A percentile compares a stretch with the other conserved stretches of the same genome.
These are phyloP conservation scores for Suillus placidus DNA, from an alignment of 768 basidiomycete genomes.

Conservation along the genomic window DNA sequence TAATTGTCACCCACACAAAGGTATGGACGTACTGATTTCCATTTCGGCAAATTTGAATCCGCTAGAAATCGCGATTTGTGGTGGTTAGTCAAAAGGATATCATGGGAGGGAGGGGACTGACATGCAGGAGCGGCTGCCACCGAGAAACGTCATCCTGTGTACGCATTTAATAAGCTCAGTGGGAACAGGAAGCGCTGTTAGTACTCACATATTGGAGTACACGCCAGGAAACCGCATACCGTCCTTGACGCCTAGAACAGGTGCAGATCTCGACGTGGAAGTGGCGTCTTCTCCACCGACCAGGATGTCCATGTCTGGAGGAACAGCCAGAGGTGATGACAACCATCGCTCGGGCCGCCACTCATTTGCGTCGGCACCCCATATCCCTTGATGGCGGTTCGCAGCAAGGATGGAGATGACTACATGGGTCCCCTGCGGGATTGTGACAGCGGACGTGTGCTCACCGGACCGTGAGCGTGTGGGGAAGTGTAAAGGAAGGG, in stretches of 20 bases:
- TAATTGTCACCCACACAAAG: background rate
- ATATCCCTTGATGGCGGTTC: constrained; percentile 44
- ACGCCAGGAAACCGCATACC: constrained; percentile 43
- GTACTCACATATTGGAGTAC: constrained; percentile 44
- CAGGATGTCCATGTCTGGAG: constrained; percentile 14
- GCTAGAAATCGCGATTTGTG: constrained; percentile 24
- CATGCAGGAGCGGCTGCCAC: constrained; percentile 39
- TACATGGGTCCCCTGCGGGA: constrained; percentile 37
- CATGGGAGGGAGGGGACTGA: constrained; percentile 23
- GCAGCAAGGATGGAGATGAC: constrained; percentile 39
- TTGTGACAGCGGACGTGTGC: constrained; percentile 21
- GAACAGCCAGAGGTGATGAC: constrained; percentile 34
- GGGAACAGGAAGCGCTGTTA: background rate
- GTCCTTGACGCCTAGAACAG: background rate
- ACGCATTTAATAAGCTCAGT: background rate
- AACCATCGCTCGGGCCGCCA: constrained; percentile 58
- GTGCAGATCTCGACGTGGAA: background rate
- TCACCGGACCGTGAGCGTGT: constrained; percentile 39
- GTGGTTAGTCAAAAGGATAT: background rate
- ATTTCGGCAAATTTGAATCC: constrained; percentile 59
- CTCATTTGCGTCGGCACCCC: constrained; percentile 49
- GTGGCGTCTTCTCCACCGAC: constrained; percentile 24
- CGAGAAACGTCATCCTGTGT: constrained; percentile 41
- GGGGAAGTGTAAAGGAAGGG: constrained; percentile 45
- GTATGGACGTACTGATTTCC: constrained; percentile 47